Evolutionary conservation across 306 rosid genomes (phyloP), one percentile per base, ranked within the genome.

Genomic region (Lotus japonicus): DNA sequence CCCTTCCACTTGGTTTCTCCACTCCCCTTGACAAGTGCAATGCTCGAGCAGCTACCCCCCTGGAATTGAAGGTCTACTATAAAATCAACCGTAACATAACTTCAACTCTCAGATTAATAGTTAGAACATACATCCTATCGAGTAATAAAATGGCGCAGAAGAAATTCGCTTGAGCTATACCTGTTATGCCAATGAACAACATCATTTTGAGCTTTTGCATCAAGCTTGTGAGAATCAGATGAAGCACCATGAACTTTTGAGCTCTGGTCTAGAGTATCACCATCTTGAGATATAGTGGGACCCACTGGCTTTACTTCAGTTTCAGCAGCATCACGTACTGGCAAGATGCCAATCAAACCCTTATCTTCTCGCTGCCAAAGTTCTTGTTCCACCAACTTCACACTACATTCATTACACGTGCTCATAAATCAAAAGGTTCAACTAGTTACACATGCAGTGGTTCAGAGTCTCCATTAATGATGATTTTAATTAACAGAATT

Each of bases 1-100:
- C 98, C 78, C 96, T 88, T 36, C 99, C 99, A 77, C 99, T 94
- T 3, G 99, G 97, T 80, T 94, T 94, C 89, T 94, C 99, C 77
- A 94, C 99, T 68, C 99, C 99, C 88, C 99, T 86, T 14, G 99
- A 90, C 35, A 90, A 87, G 78, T 90, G 99, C 53, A 94, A 77
- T 41, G 99, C 99, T 58, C 99, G 87, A 62, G 97, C 99, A 57
- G 97, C 99, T 49, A 94, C 97, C 44, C 99, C 99, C 83, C 99
- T 94, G 78, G 50, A 63, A 77, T 75, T 67, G 36, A 58, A 71
- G 75, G 78, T 65, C 76, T 19, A 57, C 64, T 17, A 26, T 26
- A 79, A 74, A 68, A 56, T 63, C 70, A 64, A 54, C 44, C 64
- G 56, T 48, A 56, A 62, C 56, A 61, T 66, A 28, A 45, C 13